Percentiles rank a stretch among this genome's conserved stretches.
phyloP scores from a whole-genome alignment of 768 basidiomycete species.

The Panus rudis region DNA sequence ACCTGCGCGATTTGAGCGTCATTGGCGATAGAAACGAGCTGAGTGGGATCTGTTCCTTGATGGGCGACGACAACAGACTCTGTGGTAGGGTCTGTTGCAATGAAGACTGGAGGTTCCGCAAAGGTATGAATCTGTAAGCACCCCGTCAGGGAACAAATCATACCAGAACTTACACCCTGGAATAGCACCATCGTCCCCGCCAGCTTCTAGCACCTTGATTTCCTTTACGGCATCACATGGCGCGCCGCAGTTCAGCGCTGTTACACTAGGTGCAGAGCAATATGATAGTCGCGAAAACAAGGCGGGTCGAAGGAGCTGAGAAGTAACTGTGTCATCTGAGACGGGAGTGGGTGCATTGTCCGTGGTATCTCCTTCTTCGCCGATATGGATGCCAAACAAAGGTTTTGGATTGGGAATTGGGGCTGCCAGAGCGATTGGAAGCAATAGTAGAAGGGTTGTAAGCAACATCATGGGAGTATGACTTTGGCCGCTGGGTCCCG shows the following conservation, averaged over 20 bases:
- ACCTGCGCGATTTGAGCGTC: constrained; percentile 18
- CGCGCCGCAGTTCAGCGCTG: constrained; percentile 19
- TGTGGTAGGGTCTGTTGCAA: constrained; percentile 28
- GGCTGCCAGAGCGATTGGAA: constrained; percentile 3
- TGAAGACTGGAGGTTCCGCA: constrained; percentile 12
- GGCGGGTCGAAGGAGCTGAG: constrained; percentile 16
- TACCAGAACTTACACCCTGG: constrained; percentile 13
- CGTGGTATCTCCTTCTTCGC: constrained; percentile 5
- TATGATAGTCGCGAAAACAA: constrained; percentile 20
- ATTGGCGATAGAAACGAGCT: constrained; percentile 21
- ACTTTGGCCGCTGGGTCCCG: background rate
- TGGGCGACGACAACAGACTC: constrained; percentile 30
- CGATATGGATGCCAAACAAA: constrained; percentile 16
- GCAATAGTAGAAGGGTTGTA: background rate
- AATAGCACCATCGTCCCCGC: constrained; percentile 17
- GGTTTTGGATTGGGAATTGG: constrained; percentile 12
- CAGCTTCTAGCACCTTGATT: constrained; percentile 17
- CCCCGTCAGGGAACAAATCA: background rate
- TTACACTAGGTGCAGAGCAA: constrained; percentile 16
- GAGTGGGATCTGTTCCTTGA: constrained; percentile 28
- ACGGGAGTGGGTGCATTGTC: constrained; percentile 7
- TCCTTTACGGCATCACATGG: constrained; percentile 19
- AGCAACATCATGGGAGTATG: too few relatives aligned
- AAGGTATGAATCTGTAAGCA: background rate
- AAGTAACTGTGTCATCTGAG: constrained; percentile 15